A percentile compares a stretch with the other conserved stretches of the same genome.
These are phyloP conservation scores for Gossypium davidsonii DNA, from an alignment of 441 rosid genomes.

Conservation along the genomic window DNA sequence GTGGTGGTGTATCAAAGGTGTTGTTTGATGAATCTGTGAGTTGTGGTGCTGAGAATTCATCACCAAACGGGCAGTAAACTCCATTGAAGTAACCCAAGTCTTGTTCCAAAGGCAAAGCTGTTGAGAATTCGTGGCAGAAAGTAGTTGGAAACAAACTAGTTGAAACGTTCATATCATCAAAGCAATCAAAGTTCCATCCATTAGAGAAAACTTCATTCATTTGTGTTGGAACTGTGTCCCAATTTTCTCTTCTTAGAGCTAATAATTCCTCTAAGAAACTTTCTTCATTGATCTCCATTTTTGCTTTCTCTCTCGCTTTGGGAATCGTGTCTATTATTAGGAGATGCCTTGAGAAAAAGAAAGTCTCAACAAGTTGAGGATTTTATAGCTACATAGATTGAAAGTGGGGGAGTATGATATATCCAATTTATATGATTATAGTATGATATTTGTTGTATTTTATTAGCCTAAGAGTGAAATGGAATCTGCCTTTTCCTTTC, in stretches of 20 bases:
- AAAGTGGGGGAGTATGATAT: conserved; percentile 7
- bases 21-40: conserved; percentile 40
- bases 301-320: neutral
- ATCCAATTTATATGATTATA: neutral
- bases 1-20: conserved; percentile 34
- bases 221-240: conserved; percentile 31
- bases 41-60: conserved; percentile 33
- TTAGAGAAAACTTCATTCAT: conserved; percentile 29
- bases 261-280: conserved; percentile 36
- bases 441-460: conserved; percentile 16
- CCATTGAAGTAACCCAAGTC: conserved; percentile 31
- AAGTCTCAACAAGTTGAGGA: conserved; percentile 27
- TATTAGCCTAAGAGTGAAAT: conserved; percentile 20
- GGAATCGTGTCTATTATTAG: conserved; percentile 11
- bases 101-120: conserved; percentile 18
- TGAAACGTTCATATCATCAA: conserved; percentile 13
- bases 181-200: conserved; percentile 27
- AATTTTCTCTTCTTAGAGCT: conserved; percentile 32
- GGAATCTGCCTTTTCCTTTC: conserved; percentile 17
- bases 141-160: conserved; percentile 21
- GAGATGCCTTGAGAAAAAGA: conserved; percentile 30
- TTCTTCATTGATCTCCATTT: conserved; percentile 39
- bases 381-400: conserved; percentile 22
- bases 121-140: conserved; percentile 18
- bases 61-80: conserved; percentile 26